Evolutionary conservation across 495 filamentous ascomycete genomes (phyloP).

Genomic region (Neurospora discreta): DNA sequence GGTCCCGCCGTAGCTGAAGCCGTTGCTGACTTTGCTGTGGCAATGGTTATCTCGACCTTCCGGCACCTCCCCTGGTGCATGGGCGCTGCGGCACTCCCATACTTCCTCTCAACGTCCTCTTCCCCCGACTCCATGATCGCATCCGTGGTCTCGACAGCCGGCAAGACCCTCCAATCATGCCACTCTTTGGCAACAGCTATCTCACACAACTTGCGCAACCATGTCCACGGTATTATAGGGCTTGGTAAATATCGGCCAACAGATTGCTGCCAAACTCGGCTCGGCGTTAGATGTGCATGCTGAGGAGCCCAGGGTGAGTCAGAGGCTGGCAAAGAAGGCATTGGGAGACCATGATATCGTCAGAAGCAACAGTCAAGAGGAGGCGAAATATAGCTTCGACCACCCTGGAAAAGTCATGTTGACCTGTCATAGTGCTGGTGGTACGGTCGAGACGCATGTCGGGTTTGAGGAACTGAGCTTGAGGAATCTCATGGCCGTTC

Average conservation of each 20-base stretch:
- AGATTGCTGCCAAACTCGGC: slow-evolving; percentile 52
- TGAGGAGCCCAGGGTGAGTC: slow-evolving; percentile 42
- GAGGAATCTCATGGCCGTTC: slow-evolving; percentile 56
- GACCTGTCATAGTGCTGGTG: slow-evolving; percentile 61
- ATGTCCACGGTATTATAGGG: slow-evolving; percentile 51
- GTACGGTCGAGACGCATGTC: slow-evolving; percentile 56
- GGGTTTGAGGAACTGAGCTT: slow-evolving; percentile 65
- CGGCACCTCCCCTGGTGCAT: slow-evolving; percentile 52
- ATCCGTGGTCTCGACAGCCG: background rate
- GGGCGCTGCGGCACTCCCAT: slow-evolving; percentile 34
- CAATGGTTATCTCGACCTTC: slow-evolving; percentile 54
- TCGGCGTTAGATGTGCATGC: slow-evolving; percentile 59
- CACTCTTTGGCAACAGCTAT: slow-evolving; percentile 44
- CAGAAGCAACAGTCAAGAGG: background rate
- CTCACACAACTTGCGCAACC: slow-evolving; percentile 47
- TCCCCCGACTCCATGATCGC: background rate
- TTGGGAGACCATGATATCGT: background rate
- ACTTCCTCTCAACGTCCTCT: slow-evolving; percentile 6
- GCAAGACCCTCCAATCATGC: slow-evolving; percentile 38
- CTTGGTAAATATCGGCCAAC: slow-evolving; percentile 59
- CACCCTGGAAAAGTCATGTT: slow-evolving; percentile 41
- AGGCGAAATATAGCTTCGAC: slow-evolving; percentile 8
- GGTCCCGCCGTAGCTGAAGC: slow-evolving; percentile 58
- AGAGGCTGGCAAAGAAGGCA: slow-evolving; percentile 37
- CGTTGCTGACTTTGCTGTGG: slow-evolving; percentile 54